Base-by-base conservation (phyloP, 1,284 basidiomycete species). In the Exsudoporus floridanus region DNA sequence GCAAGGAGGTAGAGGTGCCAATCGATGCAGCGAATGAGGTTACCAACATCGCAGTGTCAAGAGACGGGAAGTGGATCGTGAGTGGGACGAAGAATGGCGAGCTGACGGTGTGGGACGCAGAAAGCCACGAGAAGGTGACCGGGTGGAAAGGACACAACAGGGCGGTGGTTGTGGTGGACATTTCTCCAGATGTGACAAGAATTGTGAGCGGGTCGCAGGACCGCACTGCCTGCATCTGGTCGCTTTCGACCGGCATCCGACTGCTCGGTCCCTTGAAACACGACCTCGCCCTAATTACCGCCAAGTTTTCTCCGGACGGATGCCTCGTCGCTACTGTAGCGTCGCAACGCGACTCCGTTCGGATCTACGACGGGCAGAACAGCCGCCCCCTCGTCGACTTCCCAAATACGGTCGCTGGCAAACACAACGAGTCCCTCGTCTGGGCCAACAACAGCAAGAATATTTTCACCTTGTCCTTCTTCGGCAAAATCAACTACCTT, bases 221-320 rank as follows among this genome's bases (percentile, higher is more conserved):
- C 56, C 56, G 28, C 9, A 52, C 33, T 14, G 47, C 28, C 8
- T 39, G 50, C 10, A 38, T 54, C 2, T 55, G 50, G 54, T 58
- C 54, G 4, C 14, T 27, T 10, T 30, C 25, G 12, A 25, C 49
- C 21, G 41, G 55, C n/a, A 25, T 40, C 31, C 41, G 50, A 10
- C 14, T 55, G 21, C 23, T 55, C 1, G 41, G 41, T 7, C 55
- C 54, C 10, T 43, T 55, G 38, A 23, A 34, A n/a, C 55, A 55
- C 12, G 42, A 38, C 27, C 8, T 1, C 27, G 7, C 1, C 27
- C 8, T 27, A 9, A 9, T 27, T 9, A 28, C 23, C 18, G 44
- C 59, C 39, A 59, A 60, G 10, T 57, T 37, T 34, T 59, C 57
- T 1, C 23, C 10, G 1, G 37, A 57, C 10, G 54, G 56, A 5